Evolutionary conservation across 2,329 filamentous ascomycete species (phyloP), one percentile per base, ranked within the genome.

Genomic region (Beauveria scarabaeidicola): DNA sequence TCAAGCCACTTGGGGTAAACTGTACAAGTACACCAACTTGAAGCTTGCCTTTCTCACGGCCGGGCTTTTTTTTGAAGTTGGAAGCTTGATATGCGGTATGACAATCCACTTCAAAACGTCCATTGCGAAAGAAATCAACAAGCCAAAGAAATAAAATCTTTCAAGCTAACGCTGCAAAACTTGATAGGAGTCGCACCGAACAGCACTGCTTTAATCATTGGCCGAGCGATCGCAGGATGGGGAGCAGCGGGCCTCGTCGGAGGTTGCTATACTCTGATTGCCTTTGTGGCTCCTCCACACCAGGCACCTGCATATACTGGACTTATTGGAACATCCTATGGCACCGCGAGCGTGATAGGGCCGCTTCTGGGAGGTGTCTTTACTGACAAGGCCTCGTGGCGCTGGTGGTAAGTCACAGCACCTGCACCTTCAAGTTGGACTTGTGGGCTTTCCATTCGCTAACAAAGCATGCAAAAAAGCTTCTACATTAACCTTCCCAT

Each of bases 191-290:
- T 70, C 68, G 75, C 76, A 3, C 70, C 72, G 48, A 69, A 70
- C 60, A 75, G 75, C 46, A 70, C 68, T 21, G 67, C 74, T 27
- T 72, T 77, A 6, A 74, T 79, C 47, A 73, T 75, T 65, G 78
- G 77, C 61, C 75, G 77, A 53, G 77, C 77, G 47, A 74, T 78
- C 23, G 71, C 74, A 11, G 72, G 70, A 46, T 68, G 77, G 32
- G 68, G 70, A 5, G 73, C 75, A 3, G 74, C 78, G 17, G 79
- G 74, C 5, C 64, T 81, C n/a, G 73, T 72, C 54, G 72, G 69
- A 1, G 77, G 77, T 0, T 69, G 71, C 6, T 74, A 77, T 68
- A 77, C 71, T 15, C 76, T 78, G 61, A 74, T 78, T 13, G 55
- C 55, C 46, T 58, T 58, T 62, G 76, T 69, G 0, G 69, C 68